Evolutionary conservation across 2,329 filamentous ascomycete species (phyloP).

Genomic region (Penicillium capsulatum): DNA sequence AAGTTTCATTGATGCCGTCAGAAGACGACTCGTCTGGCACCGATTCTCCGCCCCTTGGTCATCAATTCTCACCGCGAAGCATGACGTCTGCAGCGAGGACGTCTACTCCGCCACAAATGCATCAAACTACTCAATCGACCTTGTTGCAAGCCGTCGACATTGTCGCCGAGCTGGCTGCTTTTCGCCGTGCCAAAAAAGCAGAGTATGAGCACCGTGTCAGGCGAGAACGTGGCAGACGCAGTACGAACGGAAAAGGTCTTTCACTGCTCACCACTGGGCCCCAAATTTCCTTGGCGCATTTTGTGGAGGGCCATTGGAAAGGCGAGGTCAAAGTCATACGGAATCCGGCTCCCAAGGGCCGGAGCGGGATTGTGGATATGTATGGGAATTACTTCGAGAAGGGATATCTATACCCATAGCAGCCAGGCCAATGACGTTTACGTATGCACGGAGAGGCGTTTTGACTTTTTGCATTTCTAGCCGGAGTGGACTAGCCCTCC

Average conservation of each 20-base stretch:
- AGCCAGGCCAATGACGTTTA: neutral
- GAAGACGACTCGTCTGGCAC: conserved; percentile 28
- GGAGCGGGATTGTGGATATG: conserved; percentile 47
- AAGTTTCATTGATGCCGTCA: conserved; percentile 40
- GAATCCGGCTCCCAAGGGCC: conserved; percentile 36
- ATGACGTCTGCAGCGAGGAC: conserved; percentile 2
- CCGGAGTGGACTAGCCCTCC: too few relatives aligned
- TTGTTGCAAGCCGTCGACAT: conserved; percentile 44
- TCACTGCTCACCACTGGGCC: conserved; percentile 16
- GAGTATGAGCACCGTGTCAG: conserved; percentile 42
- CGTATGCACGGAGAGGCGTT: neutral
- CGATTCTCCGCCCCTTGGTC: conserved; percentile 10
- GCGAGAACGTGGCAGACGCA: conserved; percentile 24
- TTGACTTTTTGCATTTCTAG: too few relatives aligned
- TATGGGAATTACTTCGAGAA: conserved; percentile 54
- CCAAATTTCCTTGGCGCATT: conserved; percentile 31
- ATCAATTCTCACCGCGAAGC: conserved; percentile 10
- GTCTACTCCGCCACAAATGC: neutral
- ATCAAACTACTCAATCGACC: too few relatives aligned
- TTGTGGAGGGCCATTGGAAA: conserved; percentile 57
- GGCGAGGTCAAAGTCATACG: conserved; percentile 57
- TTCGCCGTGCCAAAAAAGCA: conserved; percentile 51
- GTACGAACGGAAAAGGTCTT: conserved; percentile 22
- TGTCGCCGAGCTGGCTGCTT: conserved; percentile 51
- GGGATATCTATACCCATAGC: conserved; percentile 49